Evolutionary conservation across 768 basidiomycete genomes (phyloP).

Genomic region (Fomitopsis serialis): DNA sequence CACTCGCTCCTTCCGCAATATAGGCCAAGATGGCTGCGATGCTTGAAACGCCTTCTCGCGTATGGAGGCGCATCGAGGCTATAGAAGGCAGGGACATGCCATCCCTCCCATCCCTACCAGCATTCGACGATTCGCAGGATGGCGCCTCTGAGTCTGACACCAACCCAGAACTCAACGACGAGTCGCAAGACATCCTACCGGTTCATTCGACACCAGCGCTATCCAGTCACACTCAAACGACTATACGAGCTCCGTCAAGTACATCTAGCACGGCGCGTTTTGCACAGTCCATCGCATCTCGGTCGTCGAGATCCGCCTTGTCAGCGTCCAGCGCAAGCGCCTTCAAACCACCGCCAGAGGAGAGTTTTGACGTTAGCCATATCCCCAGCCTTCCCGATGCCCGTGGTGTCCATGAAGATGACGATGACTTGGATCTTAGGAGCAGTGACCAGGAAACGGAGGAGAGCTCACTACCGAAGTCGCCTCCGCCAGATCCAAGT

Average conservation of each 20-base stretch:
- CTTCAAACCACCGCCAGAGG: constrained; percentile 6
- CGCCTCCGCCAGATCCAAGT: constrained; percentile 14
- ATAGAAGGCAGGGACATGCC: constrained; percentile 75
- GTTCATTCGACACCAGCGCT: constrained; percentile 63
- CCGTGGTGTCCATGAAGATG: constrained; percentile 4
- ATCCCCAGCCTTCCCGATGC: constrained; percentile 22
- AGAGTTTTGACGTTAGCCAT: constrained; percentile 29
- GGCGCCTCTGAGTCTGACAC: constrained; percentile 32
- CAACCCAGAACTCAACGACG: constrained; percentile 30
- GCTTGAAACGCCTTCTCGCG: constrained; percentile 75
- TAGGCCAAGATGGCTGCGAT: constrained; percentile 18
- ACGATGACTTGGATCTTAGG: constrained; percentile 16
- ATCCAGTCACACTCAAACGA: constrained; percentile 44
- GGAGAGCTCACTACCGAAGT: constrained; percentile 19
- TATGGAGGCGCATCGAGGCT: constrained; percentile 79
- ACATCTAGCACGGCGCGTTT: constrained; percentile 45
- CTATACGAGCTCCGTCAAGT: constrained; percentile 46
- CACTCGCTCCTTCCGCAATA: neutral
- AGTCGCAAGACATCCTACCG: constrained; percentile 39
- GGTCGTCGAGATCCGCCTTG: constrained; percentile 35
- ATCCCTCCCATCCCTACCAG: constrained; percentile 73
- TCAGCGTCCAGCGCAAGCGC: constrained; percentile 15
- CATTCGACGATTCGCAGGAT: constrained; percentile 56
- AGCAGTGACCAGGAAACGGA: constrained; percentile 22
- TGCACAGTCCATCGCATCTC: constrained; percentile 46